Evolutionary conservation across 2,329 filamentous ascomycete genomes (phyloP), one percentile per base, ranked within the genome.

Genomic region (Fusarium marasasianum): DNA sequence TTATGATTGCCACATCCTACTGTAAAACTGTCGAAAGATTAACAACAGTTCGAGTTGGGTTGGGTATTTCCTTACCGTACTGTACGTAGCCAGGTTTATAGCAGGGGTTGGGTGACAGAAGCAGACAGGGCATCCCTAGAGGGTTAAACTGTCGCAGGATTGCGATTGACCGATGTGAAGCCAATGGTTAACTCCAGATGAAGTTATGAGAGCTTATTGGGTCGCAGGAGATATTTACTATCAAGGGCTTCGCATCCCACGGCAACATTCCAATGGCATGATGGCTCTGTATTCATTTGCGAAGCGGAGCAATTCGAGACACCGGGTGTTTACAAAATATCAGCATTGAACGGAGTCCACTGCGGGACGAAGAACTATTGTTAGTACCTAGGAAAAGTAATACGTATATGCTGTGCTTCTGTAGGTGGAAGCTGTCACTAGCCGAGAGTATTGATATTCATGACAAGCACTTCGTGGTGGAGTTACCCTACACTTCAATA

Each of bases 111-210:
- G 41, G 67, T 71, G 53, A 62, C 48, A 66, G 47, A 38, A 31
- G 50, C 48, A 64, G 74, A 63, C 69, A 41, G 45, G 65, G 48
- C 50, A 71, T 60, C 61, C 69, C 47, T 67, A 69, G 64, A 68
- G 63, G 65, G 65, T 60, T 78, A 69, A 57, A 29, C 71, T 75
- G 76, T 75, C 72, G 72, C 76, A 75, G 69, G 63, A 74, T 74
- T 77, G 60, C 74, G 76, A 79, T 80, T 79, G 78, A 80, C 72
- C 69, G 76, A 65, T 45, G 54, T 62, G 56, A 68, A 72, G 70
- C 79, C 79, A 81, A 81, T 81, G 57, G 72, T 61, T 41, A 60
- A 57, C 66, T 57, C 59, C 29, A 73, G 58, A 57, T 62, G 69
- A 62, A 53, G 53, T 58, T 63, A 71, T 61, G 61, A 56, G 63